Conservation (phyloP, 1,284 basidiomycete genomes). For the Malassezia japonica region DNA sequence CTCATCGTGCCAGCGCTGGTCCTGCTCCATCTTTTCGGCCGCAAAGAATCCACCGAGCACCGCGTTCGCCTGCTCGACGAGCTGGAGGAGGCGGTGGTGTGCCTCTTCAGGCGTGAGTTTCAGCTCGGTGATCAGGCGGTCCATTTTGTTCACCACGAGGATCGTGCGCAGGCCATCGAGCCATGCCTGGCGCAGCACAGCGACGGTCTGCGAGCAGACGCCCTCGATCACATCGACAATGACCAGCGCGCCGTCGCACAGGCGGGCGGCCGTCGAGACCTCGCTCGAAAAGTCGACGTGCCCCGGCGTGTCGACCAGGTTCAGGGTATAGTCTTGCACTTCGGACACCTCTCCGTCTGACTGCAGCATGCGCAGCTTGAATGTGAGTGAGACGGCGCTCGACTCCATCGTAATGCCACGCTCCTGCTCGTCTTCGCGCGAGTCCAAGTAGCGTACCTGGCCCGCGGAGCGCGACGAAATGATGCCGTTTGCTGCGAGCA, state of each 20-base stretch:
- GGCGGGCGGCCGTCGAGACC: conserved; percentile 81
- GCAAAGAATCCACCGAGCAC: conserved; percentile 96
- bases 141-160: conserved; percentile 94
- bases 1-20: conserved; percentile 83
- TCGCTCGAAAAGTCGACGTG: conserved; percentile 98
- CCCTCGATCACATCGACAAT: conserved; percentile 98
- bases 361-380: conserved; percentile 35
- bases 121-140: conserved; percentile 87
- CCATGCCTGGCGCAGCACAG: conserved; percentile 92
- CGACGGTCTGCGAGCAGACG: conserved; percentile 93
- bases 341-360: conserved; percentile 26
- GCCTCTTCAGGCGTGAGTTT: conserved; percentile 83
- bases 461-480: conserved; percentile 91
- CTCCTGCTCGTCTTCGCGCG: conserved; percentile 92
- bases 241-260: conserved; percentile 91
- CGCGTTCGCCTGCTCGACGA: conserved; percentile 96
- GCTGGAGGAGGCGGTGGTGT: conserved; percentile 80
- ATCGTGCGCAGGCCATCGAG: conserved; percentile 77
- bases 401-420: conserved; percentile 98
- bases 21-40: conserved; percentile 83
- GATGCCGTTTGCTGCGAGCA: conserved; percentile 94
- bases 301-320: conserved; percentile 96
- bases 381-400: conserved; percentile 59
- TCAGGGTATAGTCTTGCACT: conserved; percentile 63
- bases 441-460: conserved; percentile 90